Evolutionary conservation across 164 flowering plant genomes (phyloP), one percentile per base, ranked within the genome.

Genomic region (Chloranthus sessilifolius): DNA sequence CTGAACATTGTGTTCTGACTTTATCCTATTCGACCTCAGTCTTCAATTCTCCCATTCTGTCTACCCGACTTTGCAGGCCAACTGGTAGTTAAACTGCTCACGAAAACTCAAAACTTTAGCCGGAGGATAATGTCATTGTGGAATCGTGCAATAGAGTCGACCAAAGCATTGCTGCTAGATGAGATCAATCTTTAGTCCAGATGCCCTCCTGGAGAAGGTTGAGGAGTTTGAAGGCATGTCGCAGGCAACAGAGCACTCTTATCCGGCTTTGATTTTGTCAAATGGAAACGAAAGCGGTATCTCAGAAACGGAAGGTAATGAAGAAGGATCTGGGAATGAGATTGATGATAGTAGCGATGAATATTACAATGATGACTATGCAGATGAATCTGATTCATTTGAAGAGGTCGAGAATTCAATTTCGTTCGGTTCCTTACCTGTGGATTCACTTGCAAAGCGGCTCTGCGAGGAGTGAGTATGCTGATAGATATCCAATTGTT

Each of bases 131-230:
- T 70, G 62, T 69, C 74, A 15, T 63, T 82, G 19, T 82, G 94
- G 95, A 58, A 80, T 43, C 70, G 62, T 2, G 95, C 97, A 17
- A 54, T 90, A 28, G 82, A 78, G 17, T 83, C 94, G 4, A 76
- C 63, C 64, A 82, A 76, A 64, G 97, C 95, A 26, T 33, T 81
- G 27, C 40, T 84, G 55, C 66, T 90, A 43, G 84, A 83, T 31
- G 79, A 80, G 27, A 48, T 64, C 19, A 61, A 60, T 35, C 81
- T 89, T 15, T 74, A 65, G n/a, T 37, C 92, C 97, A 2, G 90
- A 89, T 63, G 80, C 61, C 25, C 92, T 85, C 55, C 27, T 85
- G 34, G 63, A 74, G 65, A 77, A 63, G 61, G 86, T 86, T 16
- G 90, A 89, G 67, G 79, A 74, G 50, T 82, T 85, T 50, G 85